Evolutionary conservation across 2,329 filamentous ascomycete genomes (phyloP).

Genomic region (Aspergillus neotritici): DNA sequence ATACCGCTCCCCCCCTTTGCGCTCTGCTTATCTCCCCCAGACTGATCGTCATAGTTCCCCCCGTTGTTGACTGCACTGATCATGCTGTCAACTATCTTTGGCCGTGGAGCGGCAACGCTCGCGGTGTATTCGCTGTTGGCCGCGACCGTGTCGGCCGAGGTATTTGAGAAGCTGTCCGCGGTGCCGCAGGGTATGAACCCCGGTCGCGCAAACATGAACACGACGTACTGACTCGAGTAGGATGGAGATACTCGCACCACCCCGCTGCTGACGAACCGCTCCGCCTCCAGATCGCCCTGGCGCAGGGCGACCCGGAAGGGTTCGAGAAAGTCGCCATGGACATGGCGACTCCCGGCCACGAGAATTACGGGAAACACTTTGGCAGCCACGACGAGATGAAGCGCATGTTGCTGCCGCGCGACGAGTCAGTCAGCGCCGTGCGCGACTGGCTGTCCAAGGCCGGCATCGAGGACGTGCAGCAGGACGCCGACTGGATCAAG

Average conservation of each 20-base stretch:
- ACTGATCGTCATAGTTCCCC: not conserved
- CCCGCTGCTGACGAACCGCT: constrained; percentile 23
- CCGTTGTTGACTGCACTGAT: constrained; percentile 2
- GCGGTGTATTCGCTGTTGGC: constrained; percentile 24
- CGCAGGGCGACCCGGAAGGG: constrained; percentile 28
- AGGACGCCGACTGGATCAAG: constrained; percentile 37
- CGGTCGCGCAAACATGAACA: not conserved
- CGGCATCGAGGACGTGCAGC: constrained; percentile 32
- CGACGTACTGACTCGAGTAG: constrained; percentile 11
- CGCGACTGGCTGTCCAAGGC: constrained; percentile 43
- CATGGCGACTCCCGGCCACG: constrained; percentile 46
- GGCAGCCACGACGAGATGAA: constrained; percentile 45
- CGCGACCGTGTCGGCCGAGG: constrained; percentile 24
- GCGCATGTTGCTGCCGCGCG: constrained; percentile 44
- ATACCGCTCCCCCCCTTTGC: not conserved
- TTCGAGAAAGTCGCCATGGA: constrained; percentile 45
- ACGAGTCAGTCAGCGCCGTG: constrained; percentile 37
- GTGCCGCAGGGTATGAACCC: constrained; percentile 29
- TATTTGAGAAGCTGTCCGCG: constrained; percentile 31
- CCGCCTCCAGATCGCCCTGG: constrained; percentile 32
- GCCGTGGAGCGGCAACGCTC: constrained; percentile 25
- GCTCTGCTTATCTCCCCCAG: not conserved
- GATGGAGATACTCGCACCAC: constrained; percentile 29
- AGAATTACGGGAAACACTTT: constrained; percentile 48
- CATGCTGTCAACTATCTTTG: constrained; percentile 24